Conservation (phyloP, 2,329 filamentous ascomycete species). For the Plectosphaerella plurivora region DNA sequence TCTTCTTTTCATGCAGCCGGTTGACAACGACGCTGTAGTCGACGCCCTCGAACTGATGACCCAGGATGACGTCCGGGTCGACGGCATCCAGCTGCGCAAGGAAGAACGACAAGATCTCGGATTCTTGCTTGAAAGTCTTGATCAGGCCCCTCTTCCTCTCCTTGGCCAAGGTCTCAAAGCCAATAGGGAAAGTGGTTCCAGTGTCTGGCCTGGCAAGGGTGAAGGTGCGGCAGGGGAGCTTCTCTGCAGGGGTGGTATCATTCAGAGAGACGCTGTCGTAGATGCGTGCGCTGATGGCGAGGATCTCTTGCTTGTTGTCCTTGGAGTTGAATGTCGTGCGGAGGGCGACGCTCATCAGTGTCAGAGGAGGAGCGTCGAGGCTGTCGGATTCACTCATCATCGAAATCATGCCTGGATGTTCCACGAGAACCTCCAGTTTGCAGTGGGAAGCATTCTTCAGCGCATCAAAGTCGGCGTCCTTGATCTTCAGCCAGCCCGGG, state of each 20-base stretch:
- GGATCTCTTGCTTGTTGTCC: constrained; percentile 93
- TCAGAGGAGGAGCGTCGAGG: constrained; percentile 79
- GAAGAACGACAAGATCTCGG: constrained; percentile 82
- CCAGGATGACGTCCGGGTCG: constrained; percentile 90
- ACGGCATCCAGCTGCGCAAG: constrained; percentile 81
- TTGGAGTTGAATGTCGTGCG: constrained; percentile 85
- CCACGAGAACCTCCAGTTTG: constrained; percentile 84
- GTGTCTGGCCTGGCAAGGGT: constrained; percentile 83
- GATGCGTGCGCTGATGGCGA: constrained; percentile 85
- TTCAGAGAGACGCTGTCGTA: constrained; percentile 86
- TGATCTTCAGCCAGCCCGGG: constrained; percentile 92
- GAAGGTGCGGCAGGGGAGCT: constrained; percentile 84
- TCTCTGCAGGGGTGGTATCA: constrained; percentile 84
- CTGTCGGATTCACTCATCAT: constrained; percentile 73
- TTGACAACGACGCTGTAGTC: constrained; percentile 90
- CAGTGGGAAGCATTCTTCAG: constrained; percentile 95
- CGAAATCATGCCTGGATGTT: constrained; percentile 71
- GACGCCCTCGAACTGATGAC: constrained; percentile 94
- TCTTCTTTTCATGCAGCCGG: constrained; percentile 84
- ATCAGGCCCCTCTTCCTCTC: constrained; percentile 71
- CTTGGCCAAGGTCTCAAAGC: constrained; percentile 74
- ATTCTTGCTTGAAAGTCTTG: constrained; percentile 78
- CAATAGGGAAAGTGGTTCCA: constrained; percentile 67
- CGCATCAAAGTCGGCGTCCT: constrained; percentile 75
- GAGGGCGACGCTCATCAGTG: constrained; percentile 91